Evolutionary conservation across 306 rosid species (phyloP).

Genomic region (Rubus parviflorus): DNA sequence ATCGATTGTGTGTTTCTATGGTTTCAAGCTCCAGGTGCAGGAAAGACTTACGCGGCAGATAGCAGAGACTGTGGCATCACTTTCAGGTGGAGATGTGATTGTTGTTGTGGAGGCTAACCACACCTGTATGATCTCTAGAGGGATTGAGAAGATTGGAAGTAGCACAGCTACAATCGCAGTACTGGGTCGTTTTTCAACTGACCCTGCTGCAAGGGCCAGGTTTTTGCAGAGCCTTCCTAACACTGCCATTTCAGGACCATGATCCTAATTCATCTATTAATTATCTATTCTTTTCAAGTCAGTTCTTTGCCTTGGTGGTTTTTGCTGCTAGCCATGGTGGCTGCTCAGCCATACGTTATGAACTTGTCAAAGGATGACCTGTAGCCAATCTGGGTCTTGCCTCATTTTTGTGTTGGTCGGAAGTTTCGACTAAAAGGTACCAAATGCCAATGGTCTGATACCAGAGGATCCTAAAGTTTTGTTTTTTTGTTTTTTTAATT

Average conservation of each 20-base stretch:
- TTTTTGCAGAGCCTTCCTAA: constrained; percentile 82
- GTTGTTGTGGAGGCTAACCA: constrained; percentile 94
- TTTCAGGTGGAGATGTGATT: constrained; percentile 75
- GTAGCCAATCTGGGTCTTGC: not conserved
- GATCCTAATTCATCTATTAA: constrained; percentile 27
- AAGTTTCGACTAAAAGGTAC: not conserved
- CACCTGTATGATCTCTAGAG: constrained; percentile 95
- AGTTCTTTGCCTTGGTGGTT: not conserved
- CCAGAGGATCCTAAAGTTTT: constrained; percentile 21
- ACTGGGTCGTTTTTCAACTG: constrained; percentile 69
- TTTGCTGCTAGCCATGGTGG: not conserved
- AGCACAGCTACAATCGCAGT: constrained; percentile 85
- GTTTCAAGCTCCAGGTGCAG: constrained; percentile 97
- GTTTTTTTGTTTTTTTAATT: not conserved
- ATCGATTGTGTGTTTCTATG: constrained; percentile 79
- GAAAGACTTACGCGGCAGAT: constrained; percentile 95
- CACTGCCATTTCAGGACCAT: constrained; percentile 33
- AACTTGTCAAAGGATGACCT: not conserved
- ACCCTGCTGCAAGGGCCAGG: constrained; percentile 48
- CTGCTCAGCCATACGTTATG: not conserved
- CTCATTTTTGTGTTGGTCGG: constrained; percentile 8
- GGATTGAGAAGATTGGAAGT: constrained; percentile 91
- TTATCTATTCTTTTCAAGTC: not conserved
- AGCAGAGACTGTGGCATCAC: constrained; percentile 76
- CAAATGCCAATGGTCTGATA: not conserved